Evolutionary conservation across 352 stramenopile genomes (phyloP).

Genomic region (Pythium myriotylum): DNA sequence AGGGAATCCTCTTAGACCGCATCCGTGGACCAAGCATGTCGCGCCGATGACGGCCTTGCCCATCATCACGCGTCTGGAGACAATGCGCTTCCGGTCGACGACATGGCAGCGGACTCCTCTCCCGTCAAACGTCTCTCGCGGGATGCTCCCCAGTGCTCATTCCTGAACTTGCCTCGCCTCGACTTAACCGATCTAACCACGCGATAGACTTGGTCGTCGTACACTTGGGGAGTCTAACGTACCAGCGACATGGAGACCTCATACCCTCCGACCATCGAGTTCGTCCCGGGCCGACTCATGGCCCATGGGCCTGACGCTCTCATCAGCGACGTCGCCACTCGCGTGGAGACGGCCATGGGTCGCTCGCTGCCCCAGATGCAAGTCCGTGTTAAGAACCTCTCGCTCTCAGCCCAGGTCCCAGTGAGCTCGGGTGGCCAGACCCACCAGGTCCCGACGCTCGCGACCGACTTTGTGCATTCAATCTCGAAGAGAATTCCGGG

Average conservation of each 20-base stretch:
- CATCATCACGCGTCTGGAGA: no score
- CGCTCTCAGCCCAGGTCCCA: slow-evolving; percentile 32
- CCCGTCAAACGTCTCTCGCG: no score
- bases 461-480: slow-evolving; percentile 7
- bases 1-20: no score
- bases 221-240: background rate
- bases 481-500: slow-evolving; percentile 6
- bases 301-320: slow-evolving; percentile 33
- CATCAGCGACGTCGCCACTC: slow-evolving; percentile 32
- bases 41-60: no score
- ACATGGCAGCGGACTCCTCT: no score
- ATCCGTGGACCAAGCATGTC: no score
- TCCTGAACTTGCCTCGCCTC: background rate
- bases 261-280: slow-evolving; percentile 1
- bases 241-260: background rate
- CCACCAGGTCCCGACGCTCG: slow-evolving; percentile 20
- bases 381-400: slow-evolving; percentile 44
- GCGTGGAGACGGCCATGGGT: slow-evolving; percentile 34
- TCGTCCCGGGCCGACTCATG: slow-evolving; percentile 16
- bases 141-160: no score
- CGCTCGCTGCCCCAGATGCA: slow-evolving; percentile 23
- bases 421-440: slow-evolving; percentile 7
- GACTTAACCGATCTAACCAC: no score
- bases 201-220: no score
- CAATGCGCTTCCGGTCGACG: no score